These are phyloP conservation scores for Clavispora carvajalis DNA, from an alignment of 805 yeast species.

Conservation along the genomic window DNA sequence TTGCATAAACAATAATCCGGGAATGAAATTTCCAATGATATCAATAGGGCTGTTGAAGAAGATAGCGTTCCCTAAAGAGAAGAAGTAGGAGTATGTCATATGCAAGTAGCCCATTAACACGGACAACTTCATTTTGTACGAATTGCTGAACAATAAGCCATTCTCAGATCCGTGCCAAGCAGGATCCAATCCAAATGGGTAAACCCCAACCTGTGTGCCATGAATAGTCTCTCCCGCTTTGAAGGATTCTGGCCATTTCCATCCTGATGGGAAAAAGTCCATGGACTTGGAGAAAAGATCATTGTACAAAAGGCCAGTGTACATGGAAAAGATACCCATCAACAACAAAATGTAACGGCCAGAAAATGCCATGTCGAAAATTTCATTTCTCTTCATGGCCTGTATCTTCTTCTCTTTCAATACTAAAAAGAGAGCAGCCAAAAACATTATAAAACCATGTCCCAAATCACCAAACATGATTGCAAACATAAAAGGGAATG, in stretches of 20 bases:
- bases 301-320: constrained; percentile 69
- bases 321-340: constrained; percentile 71
- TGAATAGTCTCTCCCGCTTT: constrained; percentile 62
- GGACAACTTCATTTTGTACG: constrained; percentile 73
- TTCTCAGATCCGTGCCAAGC: constrained; percentile 79
- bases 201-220: constrained; percentile 62
- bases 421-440: constrained; percentile 48
- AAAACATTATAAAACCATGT: constrained; percentile 58
- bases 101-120: constrained; percentile 71
- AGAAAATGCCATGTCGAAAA: constrained; percentile 69
- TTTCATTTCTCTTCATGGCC: constrained; percentile 59
- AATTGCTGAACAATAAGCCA: constrained; percentile 61
- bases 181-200: constrained; percentile 62
- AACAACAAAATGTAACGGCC: constrained; percentile 65
- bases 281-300: constrained; percentile 67
- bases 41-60: constrained; percentile 57
- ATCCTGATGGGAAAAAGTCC: constrained; percentile 63
- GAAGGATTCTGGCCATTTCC: constrained; percentile 74
- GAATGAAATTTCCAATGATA: constrained; percentile 67
- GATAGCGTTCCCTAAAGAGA: constrained; percentile 57
- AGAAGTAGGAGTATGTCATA: constrained; percentile 66
- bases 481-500: constrained; percentile 83
- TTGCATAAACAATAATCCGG: constrained; percentile 72
- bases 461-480: constrained; percentile 83
- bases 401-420: constrained; percentile 40